phyloP scores from a whole-genome alignment of 345 rosid genomes.

The Melaleuca quinquenervia region DNA sequence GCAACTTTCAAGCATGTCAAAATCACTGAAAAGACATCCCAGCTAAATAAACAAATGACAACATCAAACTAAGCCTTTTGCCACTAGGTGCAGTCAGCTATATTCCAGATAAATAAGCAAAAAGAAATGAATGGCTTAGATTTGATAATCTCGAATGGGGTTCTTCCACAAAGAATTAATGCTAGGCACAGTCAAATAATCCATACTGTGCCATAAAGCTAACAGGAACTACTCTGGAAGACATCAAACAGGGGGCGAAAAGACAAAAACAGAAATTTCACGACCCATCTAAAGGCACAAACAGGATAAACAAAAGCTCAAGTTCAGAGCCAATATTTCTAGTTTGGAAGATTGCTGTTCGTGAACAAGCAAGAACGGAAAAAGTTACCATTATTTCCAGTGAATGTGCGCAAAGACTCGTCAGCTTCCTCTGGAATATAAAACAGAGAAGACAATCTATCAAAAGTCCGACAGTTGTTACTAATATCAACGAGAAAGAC shows the following conservation, averaged over 20 bases:
- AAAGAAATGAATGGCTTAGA: not conserved
- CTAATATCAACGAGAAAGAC: not conserved
- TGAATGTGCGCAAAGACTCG: conserved; percentile 75
- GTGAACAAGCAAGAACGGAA: not conserved
- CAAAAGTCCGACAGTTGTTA: not conserved
- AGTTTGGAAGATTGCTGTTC: not conserved
- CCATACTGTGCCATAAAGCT: not conserved
- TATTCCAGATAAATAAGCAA: not conserved
- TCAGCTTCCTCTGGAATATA: conserved; percentile 44
- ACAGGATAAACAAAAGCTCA: not conserved
- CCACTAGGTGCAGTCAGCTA: not conserved
- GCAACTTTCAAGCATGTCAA: not conserved
- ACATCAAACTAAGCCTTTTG: not conserved
- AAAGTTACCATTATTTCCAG: conserved; percentile 58
- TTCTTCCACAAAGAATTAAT: not conserved
- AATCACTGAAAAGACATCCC: not conserved
- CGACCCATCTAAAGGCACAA: not conserved
- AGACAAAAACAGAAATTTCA: not conserved
- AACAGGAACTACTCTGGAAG: not conserved
- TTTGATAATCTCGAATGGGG: not conserved
- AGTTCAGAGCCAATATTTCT: not conserved
- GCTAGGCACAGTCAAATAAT: not conserved
- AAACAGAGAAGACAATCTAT: not conserved
- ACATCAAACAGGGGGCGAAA: not conserved
- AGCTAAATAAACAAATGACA: not conserved